phyloP scores from a whole-genome alignment of 1,139 yeast genomes.

The Geotrichum fermentans region DNA sequence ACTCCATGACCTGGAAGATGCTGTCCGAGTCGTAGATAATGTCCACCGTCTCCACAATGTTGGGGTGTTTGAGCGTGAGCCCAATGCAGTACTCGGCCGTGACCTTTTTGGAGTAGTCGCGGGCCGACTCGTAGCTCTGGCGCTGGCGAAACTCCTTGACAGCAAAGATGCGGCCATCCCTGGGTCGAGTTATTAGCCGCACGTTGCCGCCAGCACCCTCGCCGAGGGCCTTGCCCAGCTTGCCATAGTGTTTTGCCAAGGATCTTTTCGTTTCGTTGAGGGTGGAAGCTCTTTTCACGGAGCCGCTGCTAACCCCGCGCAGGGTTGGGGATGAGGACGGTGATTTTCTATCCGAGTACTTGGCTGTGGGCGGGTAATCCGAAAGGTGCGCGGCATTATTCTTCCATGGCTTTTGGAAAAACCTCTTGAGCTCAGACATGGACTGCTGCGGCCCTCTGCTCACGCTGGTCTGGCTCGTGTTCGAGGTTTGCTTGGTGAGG shows the following conservation, averaged over 20 bases:
- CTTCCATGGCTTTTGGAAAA: conserved; percentile 34
- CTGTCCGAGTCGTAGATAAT: conserved; percentile 81
- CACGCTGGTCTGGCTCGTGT: neutral
- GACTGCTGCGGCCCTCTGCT: conserved; percentile 19
- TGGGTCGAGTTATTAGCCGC: conserved; percentile 70
- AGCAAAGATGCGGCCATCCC: conserved; percentile 84
- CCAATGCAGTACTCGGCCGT: conserved; percentile 98
- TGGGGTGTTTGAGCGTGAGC: conserved; percentile 88
- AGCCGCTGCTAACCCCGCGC: neutral
- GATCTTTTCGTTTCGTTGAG: conserved; percentile 36
- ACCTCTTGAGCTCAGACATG: conserved; percentile 33
- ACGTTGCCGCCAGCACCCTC: conserved; percentile 99
- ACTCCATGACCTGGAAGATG: conserved; percentile 95
- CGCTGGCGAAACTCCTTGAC: conserved; percentile 93
- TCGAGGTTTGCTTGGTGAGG: neutral
- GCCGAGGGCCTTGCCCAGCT: conserved; percentile 83
- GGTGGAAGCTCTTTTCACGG: conserved; percentile 1
- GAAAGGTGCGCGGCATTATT: conserved; percentile 18
- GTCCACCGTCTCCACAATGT: conserved; percentile 88
- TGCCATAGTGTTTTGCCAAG: conserved; percentile 78
- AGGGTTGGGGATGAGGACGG: conserved; percentile 11
- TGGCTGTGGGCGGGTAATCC: conserved; percentile 7
- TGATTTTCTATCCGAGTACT: neutral
- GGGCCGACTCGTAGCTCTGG: conserved; percentile 72
- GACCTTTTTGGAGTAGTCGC: conserved; percentile 90